phyloP scores from a whole-genome alignment of 2,329 filamentous ascomycete genomes.

The Furcasterigmium sp. region DNA sequence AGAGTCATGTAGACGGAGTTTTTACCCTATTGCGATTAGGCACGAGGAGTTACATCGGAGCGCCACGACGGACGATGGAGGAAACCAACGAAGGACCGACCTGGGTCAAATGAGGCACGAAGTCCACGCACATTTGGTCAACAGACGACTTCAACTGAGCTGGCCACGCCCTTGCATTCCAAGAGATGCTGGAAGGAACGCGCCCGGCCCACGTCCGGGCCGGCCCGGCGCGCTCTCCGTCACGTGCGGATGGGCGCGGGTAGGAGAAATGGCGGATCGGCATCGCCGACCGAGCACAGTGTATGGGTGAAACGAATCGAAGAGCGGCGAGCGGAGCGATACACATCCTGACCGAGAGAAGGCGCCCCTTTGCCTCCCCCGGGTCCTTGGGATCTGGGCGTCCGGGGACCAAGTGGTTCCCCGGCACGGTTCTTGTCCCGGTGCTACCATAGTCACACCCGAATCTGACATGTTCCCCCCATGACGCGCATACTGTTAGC shows the following conservation, averaged over 20 bases:
- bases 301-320: too few species aligned
- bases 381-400: not conserved
- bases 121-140: too few species aligned
- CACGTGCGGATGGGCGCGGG: conserved; percentile 1
- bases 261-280: conserved; percentile 1
- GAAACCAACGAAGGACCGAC: too few species aligned
- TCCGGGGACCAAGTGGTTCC: conserved; percentile 8
- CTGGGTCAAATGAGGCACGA: too few species aligned
- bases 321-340: conserved; percentile 1
- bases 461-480: not conserved
- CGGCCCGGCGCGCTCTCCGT: too few species aligned
- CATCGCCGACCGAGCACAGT: conserved; percentile 8
- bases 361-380: too few species aligned
- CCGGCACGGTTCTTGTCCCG: conserved; percentile 4
- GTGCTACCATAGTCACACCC: not conserved
- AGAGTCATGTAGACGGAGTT: conserved; percentile 16
- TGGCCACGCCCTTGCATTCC: too few species aligned
- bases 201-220: too few species aligned
- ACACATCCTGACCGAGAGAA: too few species aligned
- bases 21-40: conserved; percentile 9
- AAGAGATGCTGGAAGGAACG: too few species aligned
- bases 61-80: not conserved
- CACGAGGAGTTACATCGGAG: conserved; percentile 1
- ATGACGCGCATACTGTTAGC: too few species aligned
- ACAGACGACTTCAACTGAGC: too few species aligned